Base-by-base conservation (phyloP, 2,329 filamentous ascomycete species). In the Fusarium sp. region DNA sequence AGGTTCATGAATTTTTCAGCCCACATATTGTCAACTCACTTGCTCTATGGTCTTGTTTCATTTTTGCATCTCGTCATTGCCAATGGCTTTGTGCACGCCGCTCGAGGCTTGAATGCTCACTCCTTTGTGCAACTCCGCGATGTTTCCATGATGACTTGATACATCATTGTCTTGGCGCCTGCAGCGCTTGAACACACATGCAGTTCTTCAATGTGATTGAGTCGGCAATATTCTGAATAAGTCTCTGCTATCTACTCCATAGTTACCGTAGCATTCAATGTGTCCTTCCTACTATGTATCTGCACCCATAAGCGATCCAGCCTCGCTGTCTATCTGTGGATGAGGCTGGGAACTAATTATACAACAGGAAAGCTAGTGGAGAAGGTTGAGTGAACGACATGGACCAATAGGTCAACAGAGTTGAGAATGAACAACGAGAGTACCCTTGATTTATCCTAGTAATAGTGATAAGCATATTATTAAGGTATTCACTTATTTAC, bases 391-490 rank as follows among this genome's bases (percentile, higher is more conserved):
- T n/a, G 29, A 45, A 45, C 14, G 17, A n/a, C 22, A 27, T 36
- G 31, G 44, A 29, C 54, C 31, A 36, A 47, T 57, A 18, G 41
- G 18, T 36, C 22, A 57, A 25, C 22, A 36, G 31, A 49, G 31
- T 46, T 49, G 31, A 49, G 27, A 33, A 20, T 29, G 35, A 47
- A 58, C n/a, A 33, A 54, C 13, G 29, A 41, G 20, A 41, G 33
- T 17, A 54, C 25, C 46, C 36, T 27, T 58, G 45, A 39, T 33
- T 20, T 54, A 27, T 17, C 46, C 54, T 27, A 20, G 29, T 22
- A 42, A 64, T 64, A 65, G 38, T 59, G 45, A 50, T 65, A 65
- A 65, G 63, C 63, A 65, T 65, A 65, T 41, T 35, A 45, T 65
- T 65, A 59, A 65, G 42, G 63, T 50, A 59, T 65, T 27, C 18